phyloP scores from a whole-genome alignment of 345 rosid species.

The Eucalyptus pumila region DNA sequence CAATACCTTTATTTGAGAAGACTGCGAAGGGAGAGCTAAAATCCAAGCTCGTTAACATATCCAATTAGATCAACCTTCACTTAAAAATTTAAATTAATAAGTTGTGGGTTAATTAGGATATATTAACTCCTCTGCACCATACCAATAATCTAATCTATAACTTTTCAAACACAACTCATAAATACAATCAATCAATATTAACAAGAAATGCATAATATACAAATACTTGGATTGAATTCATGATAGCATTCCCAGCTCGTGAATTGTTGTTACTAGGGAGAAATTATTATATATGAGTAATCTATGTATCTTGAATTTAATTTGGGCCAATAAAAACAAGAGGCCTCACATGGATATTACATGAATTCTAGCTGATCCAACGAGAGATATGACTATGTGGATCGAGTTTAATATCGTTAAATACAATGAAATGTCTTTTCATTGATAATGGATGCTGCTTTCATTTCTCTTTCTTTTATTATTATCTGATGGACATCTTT shows the following conservation, averaged over 20 bases:
- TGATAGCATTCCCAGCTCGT: background rate
- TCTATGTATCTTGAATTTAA: background rate
- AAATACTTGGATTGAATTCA: background rate
- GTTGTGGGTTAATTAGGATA: no score
- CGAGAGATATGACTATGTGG: background rate
- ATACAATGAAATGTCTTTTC: background rate
- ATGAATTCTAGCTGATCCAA: background rate
- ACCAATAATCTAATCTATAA: no score
- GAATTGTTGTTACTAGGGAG: background rate
- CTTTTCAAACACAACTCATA: background rate
- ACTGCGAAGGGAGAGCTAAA: background rate
- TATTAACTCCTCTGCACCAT: background rate
- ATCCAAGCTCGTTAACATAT: no score
- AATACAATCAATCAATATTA: background rate
- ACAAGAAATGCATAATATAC: background rate
- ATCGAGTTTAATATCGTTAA: background rate
- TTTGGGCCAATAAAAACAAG: background rate
- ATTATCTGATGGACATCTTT: background rate
- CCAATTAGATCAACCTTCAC: no score
- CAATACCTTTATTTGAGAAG: no score
- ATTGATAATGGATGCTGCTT: background rate
- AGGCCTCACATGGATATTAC: background rate
- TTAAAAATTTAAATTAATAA: no score
- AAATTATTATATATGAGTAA: background rate
- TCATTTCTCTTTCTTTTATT: background rate